Evolutionary conservation across 176 grass and related monocot genomes (phyloP), one percentile per base, ranked within the genome.

Genomic region (Oryza nivara): DNA sequence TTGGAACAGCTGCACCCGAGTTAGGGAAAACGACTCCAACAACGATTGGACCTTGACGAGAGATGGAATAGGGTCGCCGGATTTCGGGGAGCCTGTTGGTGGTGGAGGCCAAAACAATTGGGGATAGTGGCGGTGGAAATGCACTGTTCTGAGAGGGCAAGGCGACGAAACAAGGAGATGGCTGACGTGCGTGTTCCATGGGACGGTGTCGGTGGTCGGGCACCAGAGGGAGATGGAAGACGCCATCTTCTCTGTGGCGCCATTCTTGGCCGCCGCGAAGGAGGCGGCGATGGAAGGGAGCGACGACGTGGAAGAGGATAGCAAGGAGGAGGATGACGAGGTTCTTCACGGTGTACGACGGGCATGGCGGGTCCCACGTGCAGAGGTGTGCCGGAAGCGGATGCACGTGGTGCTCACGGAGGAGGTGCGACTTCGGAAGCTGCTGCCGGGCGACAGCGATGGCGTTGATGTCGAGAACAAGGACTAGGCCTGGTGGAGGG

Each of bases 381-480:
- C 88, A 17, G 79, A 91, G 74, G 19, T 58, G 67, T 93, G 92
- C 85, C 41, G 63, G 65, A 47, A 89, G 9, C 65, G 86, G 49
- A 81, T 96, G 80, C 90, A 92, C 88, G 86, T 91, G 63, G 88
- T 89, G 51, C 76, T 95, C 72, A 88, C 90, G 78, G 89, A 96
- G 82, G 89, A 91, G 89, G 20, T 96, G 56, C 81, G 69, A 7
- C 80, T 69, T 22, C 36, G 38, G 9, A 71, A 30, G n/a, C 54
- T 17, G 10, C 12, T 54, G 1, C 70, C 20, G n/a, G 74, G 47
- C 5, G 41, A 8, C 13, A 4, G 3, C 19, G 6, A 19, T 11
- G 47, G 28, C 48, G 14, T 51, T 32, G 28, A 30, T 32, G 30
- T 32, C 14, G 14, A 13, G 1, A 68, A 14, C 36, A n/a, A 8